Evolutionary conservation across 1,284 basidiomycete species (phyloP).

Genomic region (Dichomitus squalens): DNA sequence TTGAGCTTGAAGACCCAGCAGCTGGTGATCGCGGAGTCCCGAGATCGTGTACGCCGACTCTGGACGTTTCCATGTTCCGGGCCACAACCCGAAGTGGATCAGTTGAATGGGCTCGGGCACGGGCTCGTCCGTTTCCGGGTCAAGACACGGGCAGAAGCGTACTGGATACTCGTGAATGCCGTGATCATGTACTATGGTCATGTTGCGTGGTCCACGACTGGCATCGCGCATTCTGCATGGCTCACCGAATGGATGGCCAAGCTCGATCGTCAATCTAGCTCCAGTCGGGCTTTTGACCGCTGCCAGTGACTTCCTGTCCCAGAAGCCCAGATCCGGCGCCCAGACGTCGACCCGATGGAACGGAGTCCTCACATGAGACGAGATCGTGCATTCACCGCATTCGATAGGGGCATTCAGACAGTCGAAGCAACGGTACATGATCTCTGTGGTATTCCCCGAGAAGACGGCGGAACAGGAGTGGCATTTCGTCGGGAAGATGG

Average conservation of each 20-base stretch:
- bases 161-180: not conserved
- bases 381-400: no score
- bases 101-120: constrained; percentile 13
- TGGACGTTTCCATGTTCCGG: constrained; percentile 18
- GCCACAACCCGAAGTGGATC: constrained; percentile 19
- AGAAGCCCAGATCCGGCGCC: no score
- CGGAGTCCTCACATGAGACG: no score
- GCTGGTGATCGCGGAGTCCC: constrained; percentile 8
- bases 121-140: not conserved
- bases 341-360: no score
- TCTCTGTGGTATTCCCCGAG: no score
- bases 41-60: constrained; percentile 16
- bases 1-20: constrained; percentile 14
- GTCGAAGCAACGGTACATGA: no score
- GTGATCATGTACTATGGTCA: constrained; percentile 9
- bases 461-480: no score
- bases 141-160: not conserved
- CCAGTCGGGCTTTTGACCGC: no score
- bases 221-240: not conserved
- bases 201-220: not conserved
- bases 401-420: no score
- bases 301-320: not conserved
- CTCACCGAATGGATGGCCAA: not conserved
- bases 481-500: no score
- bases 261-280: not conserved